A percentile compares a stretch with the other conserved stretches of the same genome.
These are phyloP conservation scores for Epichloe glyceriae DNA, from an alignment of 2,329 filamentous ascomycete species.

Conservation along the genomic window DNA sequence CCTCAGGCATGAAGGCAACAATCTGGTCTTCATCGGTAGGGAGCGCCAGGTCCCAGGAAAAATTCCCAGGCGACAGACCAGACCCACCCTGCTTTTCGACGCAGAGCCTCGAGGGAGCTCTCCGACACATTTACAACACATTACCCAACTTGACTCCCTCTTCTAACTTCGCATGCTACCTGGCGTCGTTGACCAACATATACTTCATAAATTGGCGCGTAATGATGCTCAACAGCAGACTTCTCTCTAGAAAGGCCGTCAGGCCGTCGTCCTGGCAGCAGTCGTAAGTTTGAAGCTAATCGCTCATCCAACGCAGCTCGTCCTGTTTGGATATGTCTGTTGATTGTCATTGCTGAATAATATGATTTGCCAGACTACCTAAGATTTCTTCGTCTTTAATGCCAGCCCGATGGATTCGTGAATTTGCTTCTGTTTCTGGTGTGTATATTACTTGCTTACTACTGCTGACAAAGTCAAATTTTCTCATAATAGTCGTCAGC, in stretches of 20 bases:
- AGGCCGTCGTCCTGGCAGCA: conserved; percentile 42
- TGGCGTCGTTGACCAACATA: conserved; percentile 15
- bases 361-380: conserved; percentile 29
- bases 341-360: neutral
- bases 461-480: neutral
- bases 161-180: conserved; percentile 7
- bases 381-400: conserved; percentile 29
- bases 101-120: conserved; percentile 6
- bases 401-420: conserved; percentile 39
- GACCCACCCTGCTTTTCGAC: neutral
- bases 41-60: neutral
- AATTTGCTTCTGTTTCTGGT: conserved; percentile 47
- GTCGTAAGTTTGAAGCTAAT: conserved; percentile 28
- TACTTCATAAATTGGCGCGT: conserved; percentile 12
- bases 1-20: conserved; percentile 5
- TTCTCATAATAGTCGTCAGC: neutral
- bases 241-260: conserved; percentile 45
- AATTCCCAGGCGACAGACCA: neutral
- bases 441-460: conserved; percentile 15
- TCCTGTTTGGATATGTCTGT: neutral
- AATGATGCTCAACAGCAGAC: conserved; percentile 48
- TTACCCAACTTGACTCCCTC: neutral
- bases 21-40: neutral
- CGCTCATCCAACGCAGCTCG: neutral
- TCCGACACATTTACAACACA: conserved; percentile 5